Evolutionary conservation across 2,329 filamentous ascomycete species (phyloP).

Genomic region (Fusarium clavum): DNA sequence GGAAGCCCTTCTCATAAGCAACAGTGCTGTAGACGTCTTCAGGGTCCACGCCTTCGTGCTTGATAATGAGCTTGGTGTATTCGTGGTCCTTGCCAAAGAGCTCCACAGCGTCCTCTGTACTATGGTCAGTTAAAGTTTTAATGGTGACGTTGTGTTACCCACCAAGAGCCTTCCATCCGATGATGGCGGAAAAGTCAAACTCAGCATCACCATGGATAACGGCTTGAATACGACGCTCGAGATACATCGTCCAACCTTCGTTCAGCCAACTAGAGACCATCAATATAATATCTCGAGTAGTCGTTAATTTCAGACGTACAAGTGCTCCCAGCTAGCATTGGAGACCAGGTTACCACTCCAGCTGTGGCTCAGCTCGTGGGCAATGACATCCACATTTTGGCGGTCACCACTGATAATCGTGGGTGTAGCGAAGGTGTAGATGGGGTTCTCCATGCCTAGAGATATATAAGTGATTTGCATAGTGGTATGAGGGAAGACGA

Average conservation of each 20-base stretch:
- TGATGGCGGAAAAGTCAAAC: constrained; percentile 94
- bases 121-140: constrained; percentile 20
- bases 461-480: constrained; percentile 14
- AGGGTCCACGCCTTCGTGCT: constrained; percentile 90
- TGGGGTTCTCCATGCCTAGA: constrained; percentile 86
- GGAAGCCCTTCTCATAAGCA: constrained; percentile 97
- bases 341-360: constrained; percentile 92
- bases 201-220: constrained; percentile 84
- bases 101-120: constrained; percentile 77
- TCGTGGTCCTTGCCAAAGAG: constrained; percentile 86
- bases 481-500: background rate
- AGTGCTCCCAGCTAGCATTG: constrained; percentile 85
- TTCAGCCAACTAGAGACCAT: constrained; percentile 68
- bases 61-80: constrained; percentile 90
- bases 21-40: constrained; percentile 95
- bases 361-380: constrained; percentile 80
- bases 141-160: constrained; percentile 37
- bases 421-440: constrained; percentile 95
- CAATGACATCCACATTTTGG: constrained; percentile 96
- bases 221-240: constrained; percentile 86
- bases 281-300: background rate
- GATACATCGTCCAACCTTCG: constrained; percentile 92
- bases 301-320: constrained; percentile 57
- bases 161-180: constrained; percentile 90
- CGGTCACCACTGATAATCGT: constrained; percentile 92